Evolutionary conservation across 345 rosid species (phyloP).

Genomic region (Citrus medica): DNA sequence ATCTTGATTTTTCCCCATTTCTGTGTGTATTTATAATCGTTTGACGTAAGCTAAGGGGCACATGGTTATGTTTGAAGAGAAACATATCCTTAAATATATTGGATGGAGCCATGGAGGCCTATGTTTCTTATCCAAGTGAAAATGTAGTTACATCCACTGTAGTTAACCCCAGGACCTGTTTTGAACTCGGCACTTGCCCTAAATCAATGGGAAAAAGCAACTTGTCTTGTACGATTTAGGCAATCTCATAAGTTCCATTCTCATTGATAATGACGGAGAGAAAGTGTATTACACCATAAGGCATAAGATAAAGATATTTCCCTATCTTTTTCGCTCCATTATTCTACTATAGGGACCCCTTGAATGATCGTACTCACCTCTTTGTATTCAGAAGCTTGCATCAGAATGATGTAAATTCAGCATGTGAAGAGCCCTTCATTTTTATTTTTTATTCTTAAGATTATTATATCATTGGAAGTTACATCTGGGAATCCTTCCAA

Average conservation of each 20-base stretch:
- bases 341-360: background rate
- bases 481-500: constrained; percentile 7
- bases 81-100: background rate
- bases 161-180: background rate
- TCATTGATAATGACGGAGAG: background rate
- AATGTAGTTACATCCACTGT: background rate
- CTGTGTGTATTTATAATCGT: too few relatives aligned
- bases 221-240: background rate
- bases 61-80: background rate
- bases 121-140: background rate
- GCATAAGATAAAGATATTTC: background rate
- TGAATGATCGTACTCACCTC: background rate
- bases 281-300: background rate
- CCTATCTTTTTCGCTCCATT: background rate
- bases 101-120: background rate
- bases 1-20: background rate
- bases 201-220: background rate
- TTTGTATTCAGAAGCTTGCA: too few relatives aligned
- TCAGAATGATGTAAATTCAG: background rate
- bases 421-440: background rate
- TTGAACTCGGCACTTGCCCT: background rate
- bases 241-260: background rate
- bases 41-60: too few relatives aligned
- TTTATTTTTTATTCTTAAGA: background rate
- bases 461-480: constrained; percentile 4